phyloP scores from a whole-genome alignment of 345 rosid genomes.

The Syzygium aqueum region DNA sequence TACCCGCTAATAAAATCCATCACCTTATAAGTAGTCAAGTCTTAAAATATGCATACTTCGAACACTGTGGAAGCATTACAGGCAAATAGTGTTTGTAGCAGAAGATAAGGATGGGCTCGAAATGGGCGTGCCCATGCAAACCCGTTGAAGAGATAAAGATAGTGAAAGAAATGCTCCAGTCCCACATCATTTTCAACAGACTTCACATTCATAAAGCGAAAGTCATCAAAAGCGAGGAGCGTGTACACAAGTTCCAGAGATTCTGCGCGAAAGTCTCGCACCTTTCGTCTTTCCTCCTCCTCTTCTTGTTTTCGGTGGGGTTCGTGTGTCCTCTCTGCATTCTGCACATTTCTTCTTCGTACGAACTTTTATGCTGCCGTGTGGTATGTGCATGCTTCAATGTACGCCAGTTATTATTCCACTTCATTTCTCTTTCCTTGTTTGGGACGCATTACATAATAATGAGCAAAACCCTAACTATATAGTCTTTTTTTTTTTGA shows the following conservation, averaged over 20 bases:
- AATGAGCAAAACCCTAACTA: neutral
- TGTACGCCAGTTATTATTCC: neutral
- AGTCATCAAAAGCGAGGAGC: neutral
- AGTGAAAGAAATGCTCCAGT: neutral
- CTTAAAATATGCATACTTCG: neutral
- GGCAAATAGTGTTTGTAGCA: neutral
- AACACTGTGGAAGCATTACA: neutral
- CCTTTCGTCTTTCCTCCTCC: neutral
- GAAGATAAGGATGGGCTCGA: neutral
- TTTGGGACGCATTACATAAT: neutral
- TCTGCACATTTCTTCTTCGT: neutral
- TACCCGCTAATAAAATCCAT: neutral
- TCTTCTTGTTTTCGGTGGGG: neutral
- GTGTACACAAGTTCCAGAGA: neutral
- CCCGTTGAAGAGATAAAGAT: neutral
- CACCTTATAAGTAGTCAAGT: neutral
- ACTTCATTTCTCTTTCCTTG: neutral
- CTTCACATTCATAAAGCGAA: neutral
- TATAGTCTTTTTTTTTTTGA: no score
- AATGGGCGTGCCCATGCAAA: neutral
- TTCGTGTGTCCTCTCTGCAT: neutral
- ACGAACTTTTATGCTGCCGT: neutral
- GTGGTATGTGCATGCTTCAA: neutral
- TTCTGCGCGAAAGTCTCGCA: neutral
- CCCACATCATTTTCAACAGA: neutral